Evolutionary conservation across 805 yeast genomes (phyloP).

Genomic region (Millerago galiae): DNA sequence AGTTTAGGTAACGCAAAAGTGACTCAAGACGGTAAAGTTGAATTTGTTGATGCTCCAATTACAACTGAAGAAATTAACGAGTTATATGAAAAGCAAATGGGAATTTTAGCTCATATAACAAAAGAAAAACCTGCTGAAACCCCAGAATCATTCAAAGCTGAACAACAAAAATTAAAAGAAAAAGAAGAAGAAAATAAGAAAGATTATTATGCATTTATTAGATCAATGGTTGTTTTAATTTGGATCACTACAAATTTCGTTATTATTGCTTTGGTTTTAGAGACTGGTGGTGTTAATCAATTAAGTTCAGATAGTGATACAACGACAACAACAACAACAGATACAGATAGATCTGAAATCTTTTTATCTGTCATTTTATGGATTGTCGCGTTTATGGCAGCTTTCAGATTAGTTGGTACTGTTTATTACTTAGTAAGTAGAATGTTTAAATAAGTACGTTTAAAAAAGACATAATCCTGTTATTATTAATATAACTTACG

Average conservation of each 20-base stretch:
- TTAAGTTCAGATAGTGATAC: constrained; percentile 14
- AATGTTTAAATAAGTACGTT: constrained; percentile 19
- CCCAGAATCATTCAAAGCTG: constrained; percentile 24
- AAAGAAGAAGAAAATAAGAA: constrained; percentile 51
- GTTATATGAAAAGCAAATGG: constrained; percentile 59
- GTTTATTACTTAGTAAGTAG: constrained; percentile 44
- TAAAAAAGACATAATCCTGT: too few relatives aligned
- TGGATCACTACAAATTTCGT: constrained; percentile 89
- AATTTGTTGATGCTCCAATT: constrained; percentile 64
- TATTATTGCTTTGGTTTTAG: constrained; percentile 74
- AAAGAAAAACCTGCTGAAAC: constrained; percentile 22
- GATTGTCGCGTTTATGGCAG: constrained; percentile 89
- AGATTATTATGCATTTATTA: constrained; percentile 82
- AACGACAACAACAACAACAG: constrained; percentile 12
- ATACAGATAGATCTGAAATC: constrained; percentile 40
- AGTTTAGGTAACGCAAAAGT: constrained; percentile 84
- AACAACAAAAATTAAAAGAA: constrained; percentile 29
- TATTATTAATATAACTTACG: too few relatives aligned
- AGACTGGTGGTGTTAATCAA: constrained; percentile 70
- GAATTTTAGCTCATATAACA: constrained; percentile 39
- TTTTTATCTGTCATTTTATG: constrained; percentile 84
- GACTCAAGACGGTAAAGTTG: constrained; percentile 56
- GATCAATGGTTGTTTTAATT: constrained; percentile 80
- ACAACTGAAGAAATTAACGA: constrained; percentile 71
- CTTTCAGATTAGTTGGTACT: constrained; percentile 76